phyloP scores from a whole-genome alignment of 2,329 filamentous ascomycete species.

The Apiospora malaysiana region DNA sequence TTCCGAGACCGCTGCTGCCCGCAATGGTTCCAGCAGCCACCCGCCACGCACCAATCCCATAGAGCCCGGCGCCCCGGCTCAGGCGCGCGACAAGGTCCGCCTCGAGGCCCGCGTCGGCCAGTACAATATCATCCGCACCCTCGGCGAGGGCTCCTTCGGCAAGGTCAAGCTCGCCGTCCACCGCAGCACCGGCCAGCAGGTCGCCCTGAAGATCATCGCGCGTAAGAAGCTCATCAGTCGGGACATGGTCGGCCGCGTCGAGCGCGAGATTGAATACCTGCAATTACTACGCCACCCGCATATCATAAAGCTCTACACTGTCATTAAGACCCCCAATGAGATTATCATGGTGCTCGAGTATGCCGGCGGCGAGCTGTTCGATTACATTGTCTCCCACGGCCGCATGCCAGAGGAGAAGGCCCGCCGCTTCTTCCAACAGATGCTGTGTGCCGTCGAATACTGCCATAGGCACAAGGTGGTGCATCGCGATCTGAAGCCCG shows the following conservation, averaged over 20 bases:
- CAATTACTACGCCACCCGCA: constrained; percentile 95
- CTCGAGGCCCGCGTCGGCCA: constrained; percentile 86
- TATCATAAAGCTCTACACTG: constrained; percentile 99
- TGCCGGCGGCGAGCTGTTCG: constrained; percentile 94
- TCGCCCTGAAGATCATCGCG: constrained; percentile 97
- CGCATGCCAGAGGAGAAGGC: constrained; percentile 90
- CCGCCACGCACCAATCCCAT: constrained; percentile 24
- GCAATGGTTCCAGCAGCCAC: constrained; percentile 28
- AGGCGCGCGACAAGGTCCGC: constrained; percentile 57
- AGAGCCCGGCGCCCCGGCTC: constrained; percentile 33
- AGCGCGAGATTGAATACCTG: constrained; percentile 97
- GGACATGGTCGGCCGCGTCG: constrained; percentile 97
- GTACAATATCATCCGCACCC: constrained; percentile 87
- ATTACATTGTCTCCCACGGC: constrained; percentile 95
- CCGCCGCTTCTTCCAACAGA: constrained; percentile 98
- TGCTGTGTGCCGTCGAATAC: constrained; percentile 98
- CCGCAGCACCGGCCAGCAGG: constrained; percentile 89
- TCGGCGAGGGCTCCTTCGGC: constrained; percentile 96
- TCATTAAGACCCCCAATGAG: constrained; percentile 91
- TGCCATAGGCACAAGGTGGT: constrained; percentile 99
- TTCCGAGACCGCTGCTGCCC: constrained; percentile 38
- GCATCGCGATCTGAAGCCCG: constrained; percentile 94
- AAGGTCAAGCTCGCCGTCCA: constrained; percentile 98
- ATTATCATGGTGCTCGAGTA: constrained; percentile 99
- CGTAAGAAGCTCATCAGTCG: constrained; percentile 94